Evolutionary conservation across 2,329 filamentous ascomycete species (phyloP).

Genomic region (Torrubiella hemipterigena): DNA sequence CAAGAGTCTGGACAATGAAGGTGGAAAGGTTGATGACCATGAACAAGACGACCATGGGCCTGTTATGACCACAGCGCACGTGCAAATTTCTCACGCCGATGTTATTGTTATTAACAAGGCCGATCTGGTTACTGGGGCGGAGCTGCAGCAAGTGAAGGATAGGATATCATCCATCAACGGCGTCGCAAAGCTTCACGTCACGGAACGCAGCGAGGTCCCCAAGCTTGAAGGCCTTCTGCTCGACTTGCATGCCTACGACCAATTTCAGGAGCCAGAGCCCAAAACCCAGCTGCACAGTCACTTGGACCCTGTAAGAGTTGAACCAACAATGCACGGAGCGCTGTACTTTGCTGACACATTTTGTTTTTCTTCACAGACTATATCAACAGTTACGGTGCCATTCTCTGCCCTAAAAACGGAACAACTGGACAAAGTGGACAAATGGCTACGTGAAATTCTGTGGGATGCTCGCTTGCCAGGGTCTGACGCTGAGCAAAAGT

Average conservation of each 20-base stretch:
- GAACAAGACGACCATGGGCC: conserved; percentile 46
- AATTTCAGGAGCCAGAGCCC: conserved; percentile 62
- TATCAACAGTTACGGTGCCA: conserved; percentile 67
- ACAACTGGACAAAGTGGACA: conserved; percentile 56
- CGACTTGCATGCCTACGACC: conserved; percentile 87
- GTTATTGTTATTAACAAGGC: conserved; percentile 91
- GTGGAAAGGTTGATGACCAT: conserved; percentile 38
- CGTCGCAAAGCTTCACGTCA: conserved; percentile 72
- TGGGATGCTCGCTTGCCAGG: conserved; percentile 63
- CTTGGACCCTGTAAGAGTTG: conserved; percentile 61
- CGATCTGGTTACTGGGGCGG: conserved; percentile 61
- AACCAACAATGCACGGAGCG: neutral
- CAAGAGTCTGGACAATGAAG: conserved; percentile 63
- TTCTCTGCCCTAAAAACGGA: conserved; percentile 45
- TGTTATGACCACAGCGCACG: conserved; percentile 79
- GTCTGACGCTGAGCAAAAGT: conserved; percentile 24
- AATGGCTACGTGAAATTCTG: conserved; percentile 70
- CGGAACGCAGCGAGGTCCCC: conserved; percentile 68
- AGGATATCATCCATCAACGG: conserved; percentile 81
- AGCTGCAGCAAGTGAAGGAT: conserved; percentile 57
- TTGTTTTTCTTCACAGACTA: no score
- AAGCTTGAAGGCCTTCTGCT: conserved; percentile 75
- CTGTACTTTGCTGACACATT: conserved; percentile 12
- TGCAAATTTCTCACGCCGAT: conserved; percentile 95
- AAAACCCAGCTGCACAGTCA: conserved; percentile 74